phyloP scores from a whole-genome alignment of 768 basidiomycete species.

The Polyporus arcularius region DNA sequence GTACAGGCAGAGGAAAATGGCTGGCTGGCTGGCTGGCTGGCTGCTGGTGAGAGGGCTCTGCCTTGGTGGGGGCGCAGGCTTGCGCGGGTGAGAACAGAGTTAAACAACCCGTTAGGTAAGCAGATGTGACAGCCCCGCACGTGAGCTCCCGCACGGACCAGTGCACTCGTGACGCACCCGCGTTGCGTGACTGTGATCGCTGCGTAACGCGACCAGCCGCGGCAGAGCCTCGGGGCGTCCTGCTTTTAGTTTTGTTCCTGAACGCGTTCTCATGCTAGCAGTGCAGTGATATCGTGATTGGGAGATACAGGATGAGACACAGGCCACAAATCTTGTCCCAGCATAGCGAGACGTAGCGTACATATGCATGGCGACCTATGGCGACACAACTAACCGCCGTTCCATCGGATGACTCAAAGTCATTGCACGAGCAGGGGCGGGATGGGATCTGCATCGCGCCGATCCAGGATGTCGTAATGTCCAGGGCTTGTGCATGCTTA shows the following conservation, averaged over 20 bases:
- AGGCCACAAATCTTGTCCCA: not conserved
- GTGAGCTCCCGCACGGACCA: constrained; percentile 25
- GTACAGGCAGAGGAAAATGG: constrained; percentile 24
- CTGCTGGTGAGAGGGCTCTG: constrained; percentile 22
- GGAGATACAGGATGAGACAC: not conserved
- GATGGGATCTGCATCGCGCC: constrained; percentile 27
- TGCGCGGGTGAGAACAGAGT: constrained; percentile 18
- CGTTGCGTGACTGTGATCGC: constrained; percentile 21
- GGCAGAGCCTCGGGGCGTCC: not conserved
- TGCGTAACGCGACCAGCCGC: not conserved
- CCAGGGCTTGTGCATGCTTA: constrained; percentile 58
- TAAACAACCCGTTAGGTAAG: constrained; percentile 24
- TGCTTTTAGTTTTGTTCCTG: not conserved
- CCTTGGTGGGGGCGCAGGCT: constrained; percentile 24
- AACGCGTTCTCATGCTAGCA: not conserved
- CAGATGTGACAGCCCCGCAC: constrained; percentile 19
- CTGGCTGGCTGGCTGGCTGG: constrained; percentile 23
- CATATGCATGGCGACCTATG: not conserved
- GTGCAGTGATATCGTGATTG: not conserved
- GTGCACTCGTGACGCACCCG: constrained; percentile 16
- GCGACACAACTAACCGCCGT: not conserved
- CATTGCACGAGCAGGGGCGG: constrained; percentile 11
- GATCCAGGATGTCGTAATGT: constrained; percentile 78
- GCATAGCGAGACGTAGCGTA: not conserved
- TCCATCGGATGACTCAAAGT: not conserved